Percentiles rank a stretch among this genome's conserved stretches.
Evolutionary conservation across 2,329 filamentous ascomycete species (phyloP).

Genomic region (Trichoderma guizhouense): DNA sequence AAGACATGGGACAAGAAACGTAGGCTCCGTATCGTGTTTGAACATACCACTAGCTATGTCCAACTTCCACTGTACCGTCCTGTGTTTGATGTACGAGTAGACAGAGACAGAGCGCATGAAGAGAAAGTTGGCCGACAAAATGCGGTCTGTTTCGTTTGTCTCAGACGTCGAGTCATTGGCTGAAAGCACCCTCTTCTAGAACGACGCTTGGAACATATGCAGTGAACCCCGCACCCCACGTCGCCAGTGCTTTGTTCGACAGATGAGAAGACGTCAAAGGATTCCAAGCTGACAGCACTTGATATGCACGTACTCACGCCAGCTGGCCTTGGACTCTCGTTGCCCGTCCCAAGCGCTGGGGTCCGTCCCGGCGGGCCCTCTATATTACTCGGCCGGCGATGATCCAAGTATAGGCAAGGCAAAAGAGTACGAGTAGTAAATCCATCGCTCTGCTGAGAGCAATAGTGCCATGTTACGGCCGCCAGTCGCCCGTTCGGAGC

Average conservation of each 20-base stretch:
- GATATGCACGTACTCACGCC: background rate
- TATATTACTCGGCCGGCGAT: background rate
- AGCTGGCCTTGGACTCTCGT: background rate
- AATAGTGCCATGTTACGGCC: slow-evolving; percentile 1
- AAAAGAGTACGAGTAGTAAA: background rate
- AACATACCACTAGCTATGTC: background rate
- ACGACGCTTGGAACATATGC: slow-evolving; percentile 10
- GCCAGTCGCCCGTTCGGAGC: slow-evolving; percentile 19
- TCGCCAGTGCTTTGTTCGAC: background rate
- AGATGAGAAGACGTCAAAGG: background rate
- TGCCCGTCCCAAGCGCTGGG: background rate
- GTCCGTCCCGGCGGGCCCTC: background rate
- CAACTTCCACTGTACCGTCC: background rate
- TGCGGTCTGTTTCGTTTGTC: background rate
- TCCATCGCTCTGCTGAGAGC: background rate
- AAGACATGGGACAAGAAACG: background rate
- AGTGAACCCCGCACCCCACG: slow-evolving; percentile 19
- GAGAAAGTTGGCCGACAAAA: background rate
- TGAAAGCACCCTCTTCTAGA: slow-evolving; percentile 14
- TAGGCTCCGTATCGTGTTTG: background rate
- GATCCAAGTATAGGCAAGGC: background rate
- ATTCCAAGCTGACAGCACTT: background rate
- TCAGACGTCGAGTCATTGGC: slow-evolving; percentile 4
- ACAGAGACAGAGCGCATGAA: background rate
- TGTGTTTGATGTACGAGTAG: background rate